These are phyloP conservation scores for Teratosphaeria gauchensis DNA, from an alignment of 2,329 filamentous ascomycete species.

Conservation along the genomic window DNA sequence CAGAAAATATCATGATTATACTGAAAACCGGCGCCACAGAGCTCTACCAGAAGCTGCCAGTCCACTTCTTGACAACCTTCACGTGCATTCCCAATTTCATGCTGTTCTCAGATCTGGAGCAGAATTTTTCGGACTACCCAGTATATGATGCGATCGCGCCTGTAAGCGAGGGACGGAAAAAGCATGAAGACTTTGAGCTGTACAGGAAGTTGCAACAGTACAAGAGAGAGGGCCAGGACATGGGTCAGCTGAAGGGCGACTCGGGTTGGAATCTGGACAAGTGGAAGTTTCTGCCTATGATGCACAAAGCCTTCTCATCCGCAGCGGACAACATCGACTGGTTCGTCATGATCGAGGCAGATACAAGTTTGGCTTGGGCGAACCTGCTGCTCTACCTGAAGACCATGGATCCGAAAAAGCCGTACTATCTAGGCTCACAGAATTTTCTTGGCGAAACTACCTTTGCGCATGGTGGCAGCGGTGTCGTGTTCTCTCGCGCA, in stretches of 20 bases:
- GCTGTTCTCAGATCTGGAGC: slow-evolving; percentile 44
- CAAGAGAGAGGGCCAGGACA: slow-evolving; percentile 22
- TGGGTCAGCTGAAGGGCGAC: slow-evolving; percentile 20
- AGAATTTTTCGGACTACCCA: slow-evolving; percentile 34
- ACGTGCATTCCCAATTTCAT: slow-evolving; percentile 37
- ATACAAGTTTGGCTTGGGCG: slow-evolving; percentile 42
- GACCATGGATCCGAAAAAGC: slow-evolving; percentile 36
- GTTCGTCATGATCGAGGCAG: slow-evolving; percentile 49
- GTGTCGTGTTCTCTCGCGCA: slow-evolving; percentile 35
- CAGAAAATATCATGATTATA: slow-evolving; percentile 43
- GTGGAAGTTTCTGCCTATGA: slow-evolving; percentile 49
- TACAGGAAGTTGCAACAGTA: slow-evolving; percentile 24
- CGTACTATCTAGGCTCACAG: slow-evolving; percentile 41
- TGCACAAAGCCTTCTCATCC: slow-evolving; percentile 40
- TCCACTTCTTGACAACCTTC: slow-evolving; percentile 47
- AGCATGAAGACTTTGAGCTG: slow-evolving; percentile 25
- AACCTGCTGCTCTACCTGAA: slow-evolving; percentile 41
- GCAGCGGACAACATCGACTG: slow-evolving; percentile 40
- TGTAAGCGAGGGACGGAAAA: slow-evolving; percentile 17
- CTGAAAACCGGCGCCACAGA: slow-evolving; percentile 53
- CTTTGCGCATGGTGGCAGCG: slow-evolving; percentile 36
- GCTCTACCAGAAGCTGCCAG: slow-evolving; percentile 45
- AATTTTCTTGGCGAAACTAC: slow-evolving; percentile 27
- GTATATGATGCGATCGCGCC: slow-evolving; percentile 25
- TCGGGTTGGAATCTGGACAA: slow-evolving; percentile 47